Percentiles rank a stretch among this genome's conserved stretches.
phyloP scores from a whole-genome alignment of 2,329 filamentous ascomycete genomes.

The Celoporthe dispersa region DNA sequence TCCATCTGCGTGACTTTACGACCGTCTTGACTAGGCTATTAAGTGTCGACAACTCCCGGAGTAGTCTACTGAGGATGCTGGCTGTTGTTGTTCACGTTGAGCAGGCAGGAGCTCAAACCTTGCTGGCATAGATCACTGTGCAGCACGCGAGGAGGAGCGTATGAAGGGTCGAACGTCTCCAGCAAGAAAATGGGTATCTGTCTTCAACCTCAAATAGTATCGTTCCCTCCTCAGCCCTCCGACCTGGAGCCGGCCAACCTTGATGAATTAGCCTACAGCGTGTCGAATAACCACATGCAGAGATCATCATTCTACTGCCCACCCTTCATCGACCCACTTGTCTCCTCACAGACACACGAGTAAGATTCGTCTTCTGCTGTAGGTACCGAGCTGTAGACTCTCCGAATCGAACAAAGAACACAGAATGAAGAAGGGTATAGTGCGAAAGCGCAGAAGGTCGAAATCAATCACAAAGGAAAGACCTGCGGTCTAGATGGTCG shows the following conservation, averaged over 20 bases:
- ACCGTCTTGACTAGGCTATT: neutral
- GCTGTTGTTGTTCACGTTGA: neutral
- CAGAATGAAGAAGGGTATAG: constrained; percentile 18
- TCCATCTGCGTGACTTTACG: neutral
- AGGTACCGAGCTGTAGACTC: neutral
- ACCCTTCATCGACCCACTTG: neutral
- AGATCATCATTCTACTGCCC: neutral
- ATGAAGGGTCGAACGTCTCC: neutral
- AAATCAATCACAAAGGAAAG: neutral
- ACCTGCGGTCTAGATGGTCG: neutral
- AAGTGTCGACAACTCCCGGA: neutral
- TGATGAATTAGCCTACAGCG: neutral
- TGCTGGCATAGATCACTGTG: neutral
- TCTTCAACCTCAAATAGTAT: constrained; percentile 1
- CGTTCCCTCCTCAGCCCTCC: neutral
- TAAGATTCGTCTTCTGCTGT: neutral
- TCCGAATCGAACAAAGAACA: neutral
- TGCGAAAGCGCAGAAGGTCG: constrained; percentile 8
- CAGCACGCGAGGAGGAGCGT: neutral
- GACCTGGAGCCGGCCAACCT: neutral
- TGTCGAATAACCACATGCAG: neutral
- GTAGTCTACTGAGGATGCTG: too few relatives aligned
- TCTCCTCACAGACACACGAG: neutral
- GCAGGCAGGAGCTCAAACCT: neutral
- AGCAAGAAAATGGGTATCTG: constrained; percentile 12